phyloP scores from a whole-genome alignment of 2,329 filamentous ascomycete genomes.

The Colletotrichum incanum region DNA sequence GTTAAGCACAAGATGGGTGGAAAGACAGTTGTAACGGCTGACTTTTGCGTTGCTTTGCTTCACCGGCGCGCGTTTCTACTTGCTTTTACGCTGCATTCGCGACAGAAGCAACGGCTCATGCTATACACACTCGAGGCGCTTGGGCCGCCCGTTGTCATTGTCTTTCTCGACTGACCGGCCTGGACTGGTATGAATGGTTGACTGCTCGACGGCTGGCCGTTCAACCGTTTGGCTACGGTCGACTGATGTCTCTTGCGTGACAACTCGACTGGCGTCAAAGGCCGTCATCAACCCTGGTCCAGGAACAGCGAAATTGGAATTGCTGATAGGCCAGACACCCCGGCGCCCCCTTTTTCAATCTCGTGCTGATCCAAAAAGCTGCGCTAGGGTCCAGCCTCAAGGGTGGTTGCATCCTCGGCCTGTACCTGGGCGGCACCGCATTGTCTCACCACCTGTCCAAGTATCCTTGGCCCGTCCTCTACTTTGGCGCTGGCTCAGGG shows the following conservation, averaged over 20 bases:
- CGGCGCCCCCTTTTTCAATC: conserved; percentile 42
- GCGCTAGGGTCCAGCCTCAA: conserved; percentile 34
- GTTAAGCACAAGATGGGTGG: neutral
- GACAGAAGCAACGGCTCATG: neutral
- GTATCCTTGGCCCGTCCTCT: conserved; percentile 40
- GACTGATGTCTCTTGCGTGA: conserved; percentile 2
- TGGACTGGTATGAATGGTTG: conserved; percentile 1
- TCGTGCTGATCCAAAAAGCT: conserved; percentile 24
- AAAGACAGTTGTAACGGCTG: conserved; percentile 3
- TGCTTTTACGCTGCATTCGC: conserved; percentile 20
- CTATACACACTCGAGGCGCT: neutral
- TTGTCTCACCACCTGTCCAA: conserved; percentile 37
- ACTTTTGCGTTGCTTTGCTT: conserved; percentile 9
- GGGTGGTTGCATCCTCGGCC: conserved; percentile 37
- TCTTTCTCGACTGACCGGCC: conserved; percentile 5
- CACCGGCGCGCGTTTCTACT: conserved; percentile 34
- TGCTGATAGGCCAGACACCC: conserved; percentile 36
- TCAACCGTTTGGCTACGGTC: conserved; percentile 26
- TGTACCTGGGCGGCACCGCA: conserved; percentile 42
- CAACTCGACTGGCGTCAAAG: conserved; percentile 16
- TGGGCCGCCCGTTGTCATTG: conserved; percentile 35
- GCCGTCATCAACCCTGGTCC: conserved; percentile 19
- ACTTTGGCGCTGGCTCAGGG: conserved; percentile 33
- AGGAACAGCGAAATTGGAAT: conserved; percentile 35
- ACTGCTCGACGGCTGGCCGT: conserved; percentile 33